Evolutionary conservation across 164 flowering plant genomes (phyloP).

Genomic region (Platanus orientalis): DNA sequence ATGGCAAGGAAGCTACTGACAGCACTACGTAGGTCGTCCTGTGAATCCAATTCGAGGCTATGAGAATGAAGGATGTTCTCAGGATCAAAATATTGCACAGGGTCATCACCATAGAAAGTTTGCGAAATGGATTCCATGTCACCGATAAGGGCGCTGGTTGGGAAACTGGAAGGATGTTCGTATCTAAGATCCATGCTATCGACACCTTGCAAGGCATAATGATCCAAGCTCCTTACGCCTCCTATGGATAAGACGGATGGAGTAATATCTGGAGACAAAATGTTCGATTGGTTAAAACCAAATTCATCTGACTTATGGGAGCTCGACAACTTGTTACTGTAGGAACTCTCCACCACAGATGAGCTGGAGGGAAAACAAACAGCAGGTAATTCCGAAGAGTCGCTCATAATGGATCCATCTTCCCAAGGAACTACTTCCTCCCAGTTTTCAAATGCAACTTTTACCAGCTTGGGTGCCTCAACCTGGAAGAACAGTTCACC

Average conservation of each 20-base stretch:
- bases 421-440: constrained; percentile 45
- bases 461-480: constrained; percentile 47
- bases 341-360: constrained; percentile 22
- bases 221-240: constrained; percentile 36
- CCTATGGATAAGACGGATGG: constrained; percentile 47
- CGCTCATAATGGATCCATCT: constrained; percentile 27
- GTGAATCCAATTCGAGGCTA: constrained; percentile 30
- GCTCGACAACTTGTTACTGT: constrained; percentile 13
- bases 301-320: constrained; percentile 29
- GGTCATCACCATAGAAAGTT: constrained; percentile 41
- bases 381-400: constrained; percentile 28
- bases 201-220: constrained; percentile 31
- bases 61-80: constrained; percentile 26
- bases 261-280: constrained; percentile 45
- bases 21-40: constrained; percentile 43
- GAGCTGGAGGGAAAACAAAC: constrained; percentile 30
- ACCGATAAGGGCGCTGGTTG: constrained; percentile 29
- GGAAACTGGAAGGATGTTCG: constrained; percentile 30
- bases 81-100: constrained; percentile 35
- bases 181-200: constrained; percentile 41
- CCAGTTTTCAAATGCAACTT: constrained; percentile 51
- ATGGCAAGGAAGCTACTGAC: constrained; percentile 37
- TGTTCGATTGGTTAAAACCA: constrained; percentile 29
- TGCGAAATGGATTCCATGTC: constrained; percentile 33
- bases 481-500: constrained; percentile 29